phyloP scores from a whole-genome alignment of 2,329 filamentous ascomycete species.

The Domatiomyces catenatus region DNA sequence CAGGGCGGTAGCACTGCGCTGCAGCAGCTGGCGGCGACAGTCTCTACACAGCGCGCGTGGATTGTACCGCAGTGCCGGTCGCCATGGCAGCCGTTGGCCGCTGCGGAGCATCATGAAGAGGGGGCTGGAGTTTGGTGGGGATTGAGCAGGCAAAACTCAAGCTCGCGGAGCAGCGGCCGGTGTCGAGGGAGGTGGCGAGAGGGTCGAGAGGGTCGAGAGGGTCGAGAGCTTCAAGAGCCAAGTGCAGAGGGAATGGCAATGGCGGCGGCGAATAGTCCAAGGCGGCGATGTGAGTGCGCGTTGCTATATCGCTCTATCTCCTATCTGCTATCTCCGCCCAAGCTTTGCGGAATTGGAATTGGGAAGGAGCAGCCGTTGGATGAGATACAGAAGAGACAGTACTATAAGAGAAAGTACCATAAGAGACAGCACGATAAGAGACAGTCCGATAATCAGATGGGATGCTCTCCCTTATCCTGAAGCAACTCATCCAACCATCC shows the following conservation, averaged over 20 bases:
- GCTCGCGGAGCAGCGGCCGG: background rate
- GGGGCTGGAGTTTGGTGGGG: background rate
- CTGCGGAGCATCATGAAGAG: constrained; percentile 15
- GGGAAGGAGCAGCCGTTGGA: too few relatives aligned
- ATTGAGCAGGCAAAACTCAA: background rate
- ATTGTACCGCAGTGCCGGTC: constrained; percentile 41
- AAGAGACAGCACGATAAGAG: too few relatives aligned
- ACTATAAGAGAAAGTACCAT: too few relatives aligned
- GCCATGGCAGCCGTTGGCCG: constrained; percentile 50
- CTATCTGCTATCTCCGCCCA: background rate
- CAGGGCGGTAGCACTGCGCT: constrained; percentile 3
- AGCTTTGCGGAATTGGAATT: background rate
- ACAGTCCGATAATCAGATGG: background rate
- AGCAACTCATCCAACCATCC: too few relatives aligned
- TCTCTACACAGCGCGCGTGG: constrained; percentile 22
- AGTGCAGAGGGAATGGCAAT: background rate
- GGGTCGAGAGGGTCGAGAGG: background rate
- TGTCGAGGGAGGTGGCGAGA: background rate
- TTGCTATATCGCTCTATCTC: background rate
- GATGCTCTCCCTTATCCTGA: too few relatives aligned
- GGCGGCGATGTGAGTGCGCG: background rate
- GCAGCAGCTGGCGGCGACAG: constrained; percentile 13
- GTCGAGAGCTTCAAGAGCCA: background rate
- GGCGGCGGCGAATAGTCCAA: background rate
- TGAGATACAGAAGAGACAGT: too few relatives aligned